Evolutionary conservation across 139 green algal genomes (phyloP).

Genomic region (Choricystis sp.): DNA sequence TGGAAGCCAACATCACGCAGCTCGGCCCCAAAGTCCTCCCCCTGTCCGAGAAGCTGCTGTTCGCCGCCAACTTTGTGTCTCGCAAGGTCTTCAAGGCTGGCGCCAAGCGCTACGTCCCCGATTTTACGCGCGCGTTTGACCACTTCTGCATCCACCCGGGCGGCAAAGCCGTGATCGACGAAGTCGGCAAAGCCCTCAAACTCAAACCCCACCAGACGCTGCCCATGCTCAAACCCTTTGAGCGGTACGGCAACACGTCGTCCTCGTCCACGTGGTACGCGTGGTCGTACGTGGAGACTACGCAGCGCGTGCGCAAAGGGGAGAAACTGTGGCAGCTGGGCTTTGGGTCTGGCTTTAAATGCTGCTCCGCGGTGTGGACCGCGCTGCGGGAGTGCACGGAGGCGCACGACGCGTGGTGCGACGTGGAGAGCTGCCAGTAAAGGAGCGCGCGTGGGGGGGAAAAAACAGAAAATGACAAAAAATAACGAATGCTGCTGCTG

Average conservation of each 20-base stretch:
- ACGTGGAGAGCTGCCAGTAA: no score
- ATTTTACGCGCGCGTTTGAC: conserved; percentile 45
- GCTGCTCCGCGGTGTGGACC: conserved; percentile 14
- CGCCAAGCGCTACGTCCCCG: conserved; percentile 36
- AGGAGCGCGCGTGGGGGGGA: no score
- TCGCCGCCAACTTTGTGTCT: conserved; percentile 13
- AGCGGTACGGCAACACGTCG: conserved; percentile 54
- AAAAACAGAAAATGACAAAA: no score
- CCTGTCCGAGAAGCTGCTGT: conserved; percentile 11
- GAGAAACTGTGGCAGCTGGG: conserved; percentile 19
- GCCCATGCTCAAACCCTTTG: conserved; percentile 40
- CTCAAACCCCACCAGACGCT: conserved; percentile 17
- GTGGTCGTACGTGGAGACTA: conserved; percentile 9
- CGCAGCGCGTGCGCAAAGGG: conserved; percentile 1
- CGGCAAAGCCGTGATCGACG: conserved; percentile 33
- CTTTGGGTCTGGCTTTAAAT: conserved; percentile 22
- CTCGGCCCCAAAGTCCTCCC: conserved; percentile 13
- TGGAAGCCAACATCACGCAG: conserved; percentile 15
- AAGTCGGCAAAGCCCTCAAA: conserved; percentile 29
- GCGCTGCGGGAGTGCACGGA: conserved; percentile 5
- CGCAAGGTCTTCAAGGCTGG: conserved; percentile 5
- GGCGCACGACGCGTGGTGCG: conserved; percentile 7
- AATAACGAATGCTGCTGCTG: no score
- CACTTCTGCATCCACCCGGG: conserved; percentile 45
- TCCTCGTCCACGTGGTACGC: conserved; percentile 49